A percentile compares a stretch with the other conserved stretches of the same genome.
Evolutionary conservation across 345 rosid species (phyloP).

Genomic region (Reutealis trisperma): DNA sequence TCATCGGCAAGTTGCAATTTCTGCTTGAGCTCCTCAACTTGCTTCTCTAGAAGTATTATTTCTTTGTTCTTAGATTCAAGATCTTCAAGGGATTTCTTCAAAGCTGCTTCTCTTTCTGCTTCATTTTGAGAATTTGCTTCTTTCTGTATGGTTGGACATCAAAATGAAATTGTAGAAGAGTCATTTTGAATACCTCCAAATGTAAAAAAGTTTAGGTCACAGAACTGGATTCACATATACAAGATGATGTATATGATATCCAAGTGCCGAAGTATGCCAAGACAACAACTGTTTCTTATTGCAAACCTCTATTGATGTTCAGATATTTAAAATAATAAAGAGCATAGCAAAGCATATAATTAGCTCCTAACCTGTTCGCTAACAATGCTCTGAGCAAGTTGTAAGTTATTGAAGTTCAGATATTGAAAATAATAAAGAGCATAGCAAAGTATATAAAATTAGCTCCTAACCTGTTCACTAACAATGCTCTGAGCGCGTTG

Average conservation of each 20-base stretch:
- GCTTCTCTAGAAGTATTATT: slow-evolving; percentile 47
- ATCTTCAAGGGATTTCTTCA: slow-evolving; percentile 61
- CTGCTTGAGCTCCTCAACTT: slow-evolving; percentile 66
- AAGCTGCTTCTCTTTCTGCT: slow-evolving; percentile 54
- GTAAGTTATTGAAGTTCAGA: slow-evolving; percentile 25
- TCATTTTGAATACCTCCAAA: neutral
- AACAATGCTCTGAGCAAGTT: slow-evolving; percentile 38
- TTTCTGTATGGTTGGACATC: slow-evolving; percentile 42
- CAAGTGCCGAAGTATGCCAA: neutral
- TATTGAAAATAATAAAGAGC: neutral
- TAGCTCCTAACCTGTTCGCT: slow-evolving; percentile 47
- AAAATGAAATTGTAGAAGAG: neutral
- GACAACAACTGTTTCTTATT: neutral
- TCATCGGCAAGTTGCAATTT: slow-evolving; percentile 63
- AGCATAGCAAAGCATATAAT: neutral
- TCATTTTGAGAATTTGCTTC: slow-evolving; percentile 49
- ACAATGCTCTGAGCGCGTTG: slow-evolving; percentile 39
- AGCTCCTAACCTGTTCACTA: slow-evolving; percentile 58
- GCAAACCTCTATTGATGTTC: neutral
- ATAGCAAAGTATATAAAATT: neutral
- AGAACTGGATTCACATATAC: neutral
- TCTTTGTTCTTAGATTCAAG: slow-evolving; percentile 66
- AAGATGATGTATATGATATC: neutral
- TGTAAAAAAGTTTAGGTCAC: too few species aligned
- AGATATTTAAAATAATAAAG: neutral